Base-by-base conservation (phyloP, 129 eudicot genomes). In the Logfia minima region DNA sequence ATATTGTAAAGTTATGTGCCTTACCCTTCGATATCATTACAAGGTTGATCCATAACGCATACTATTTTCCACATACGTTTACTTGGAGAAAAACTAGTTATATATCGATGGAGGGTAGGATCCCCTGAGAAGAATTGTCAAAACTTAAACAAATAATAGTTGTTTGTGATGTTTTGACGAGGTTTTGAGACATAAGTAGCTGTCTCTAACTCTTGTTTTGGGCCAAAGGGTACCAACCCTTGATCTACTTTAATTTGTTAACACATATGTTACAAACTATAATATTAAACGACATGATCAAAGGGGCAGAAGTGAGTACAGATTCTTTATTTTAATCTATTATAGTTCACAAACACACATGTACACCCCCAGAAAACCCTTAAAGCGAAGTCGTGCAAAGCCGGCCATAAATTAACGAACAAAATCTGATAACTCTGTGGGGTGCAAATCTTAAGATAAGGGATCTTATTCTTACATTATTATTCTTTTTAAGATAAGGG, bases 401-500 rank as follows among this genome's bases (percentile, higher is more conserved):
- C 86, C 82, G 86, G 86, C 88, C 81, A 78, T 68, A 41, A 70
- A 52, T 82, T 78, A 77, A 66, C 83, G 81, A 78, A 78, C 86
- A 85, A 71, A 28, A 82, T 85, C 84, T 78, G 79, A 70, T 85
- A 70, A 41, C 35, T 48, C 32, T 70, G 73, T 31, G 51, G 28
- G 82, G 48, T 73, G 48, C 60, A 67, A 84, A 80, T 80, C 82
- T 80, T 68, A 11, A 77, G 66, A 68, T 77, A 76, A 13, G 68
- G 63, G 85, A 81, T 85, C 67, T 85, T 82, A 75, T 75, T 76
- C 74, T 55, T 26, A 34, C 7, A 61, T 19, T 75, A 6, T 48
- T 14, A 13, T 48, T 48, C 17, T 48, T 48, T 11, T 48, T 14
- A 48, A 77, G 66, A 68, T 77, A 76, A 13, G 68, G 63, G 85